Base-by-base conservation (phyloP, 73 alveolate genomes). In the Symbiodinium natans region DNA sequence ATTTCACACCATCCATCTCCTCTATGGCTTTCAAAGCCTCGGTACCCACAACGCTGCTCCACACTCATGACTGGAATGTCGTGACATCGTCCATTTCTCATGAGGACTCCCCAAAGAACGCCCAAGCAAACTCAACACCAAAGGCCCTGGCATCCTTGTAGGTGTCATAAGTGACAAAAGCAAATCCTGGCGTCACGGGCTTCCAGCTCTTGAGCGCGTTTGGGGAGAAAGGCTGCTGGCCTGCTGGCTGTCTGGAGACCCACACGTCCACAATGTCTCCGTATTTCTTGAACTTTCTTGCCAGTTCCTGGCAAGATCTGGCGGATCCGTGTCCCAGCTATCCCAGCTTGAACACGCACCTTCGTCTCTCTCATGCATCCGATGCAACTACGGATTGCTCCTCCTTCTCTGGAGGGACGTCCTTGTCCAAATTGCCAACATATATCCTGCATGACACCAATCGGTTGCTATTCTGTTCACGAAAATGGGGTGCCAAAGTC, bases 241-340 rank as follows among this genome's bases (percentile, higher is more conserved):
- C 97, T 90, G 97, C 88, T 71, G 97, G 97, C 77, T 90, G 97
- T 33, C 97, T 68, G 1, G 97, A 90, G 17, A 90, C 97, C 97
- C 97, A 90, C 23, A 68, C 87, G 39, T 90, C 97, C 77, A 90
- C 97, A 31, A 90, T 90, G 80, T 90, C 97, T 2, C 97, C 97
- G 33, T 71, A 90, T 88, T 90, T 90, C 39, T 90, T 90, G 80
- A 90, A 90, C 97, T 90, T 68, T 56, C 97, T 84, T 23, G 97
- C 63, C 33, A 90, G 68, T 19, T 90, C 97, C 97, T 90, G 80
- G 80, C 77, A 63, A 27, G 36, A 6, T 46, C 59, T 13, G 59
- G 13, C 59, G 13, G 13, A n/a, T n/a, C 17, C 63, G 23, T 17
- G 8, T 48, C 23, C 68, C 21, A 46, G 59, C 59, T 46, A 46